These are phyloP conservation scores for Diaporthe australafricana DNA, from an alignment of 2,329 filamentous ascomycete genomes.

Conservation along the genomic window DNA sequence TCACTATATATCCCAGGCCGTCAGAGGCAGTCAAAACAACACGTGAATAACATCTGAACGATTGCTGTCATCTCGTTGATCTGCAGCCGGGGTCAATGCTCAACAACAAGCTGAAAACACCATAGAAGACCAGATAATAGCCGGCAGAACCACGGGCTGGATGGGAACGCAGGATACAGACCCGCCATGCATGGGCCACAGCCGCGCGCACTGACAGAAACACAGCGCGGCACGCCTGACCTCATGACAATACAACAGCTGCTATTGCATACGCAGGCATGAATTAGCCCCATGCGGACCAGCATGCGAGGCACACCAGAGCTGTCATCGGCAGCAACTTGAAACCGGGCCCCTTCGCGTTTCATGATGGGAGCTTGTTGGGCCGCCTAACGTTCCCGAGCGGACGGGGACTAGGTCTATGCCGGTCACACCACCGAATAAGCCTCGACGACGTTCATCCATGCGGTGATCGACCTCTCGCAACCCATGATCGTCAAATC, in stretches of 20 bases:
- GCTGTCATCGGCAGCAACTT: slow-evolving; percentile 7
- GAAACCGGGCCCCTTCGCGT: slow-evolving; percentile 16
- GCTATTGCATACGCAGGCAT: not conserved
- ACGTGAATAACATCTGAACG: not conserved
- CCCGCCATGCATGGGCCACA: not conserved
- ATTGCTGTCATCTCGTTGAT: not conserved
- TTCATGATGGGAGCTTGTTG: slow-evolving; percentile 19
- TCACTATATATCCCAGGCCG: not conserved
- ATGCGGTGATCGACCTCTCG: slow-evolving; percentile 17
- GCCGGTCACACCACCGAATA: not conserved
- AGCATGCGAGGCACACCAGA: not conserved
- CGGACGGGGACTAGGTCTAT: not conserved
- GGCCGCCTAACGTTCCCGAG: not conserved
- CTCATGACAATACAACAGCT: not conserved
- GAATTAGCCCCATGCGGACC: not conserved
- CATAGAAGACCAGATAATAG: slow-evolving; percentile 3
- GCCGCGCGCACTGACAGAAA: slow-evolving; percentile 16
- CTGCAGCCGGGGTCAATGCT: not conserved
- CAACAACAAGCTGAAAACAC: slow-evolving; percentile 7
- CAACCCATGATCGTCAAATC: not conserved
- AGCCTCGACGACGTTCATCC: not conserved
- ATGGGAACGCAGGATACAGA: not conserved
- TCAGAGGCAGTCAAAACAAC: not conserved
- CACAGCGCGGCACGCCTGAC: not conserved
- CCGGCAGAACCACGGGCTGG: not conserved